A percentile compares a stretch with the other conserved stretches of the same genome.
Conservation (phyloP, 331 rosid species). For the Quercus tomentella region DNA sequence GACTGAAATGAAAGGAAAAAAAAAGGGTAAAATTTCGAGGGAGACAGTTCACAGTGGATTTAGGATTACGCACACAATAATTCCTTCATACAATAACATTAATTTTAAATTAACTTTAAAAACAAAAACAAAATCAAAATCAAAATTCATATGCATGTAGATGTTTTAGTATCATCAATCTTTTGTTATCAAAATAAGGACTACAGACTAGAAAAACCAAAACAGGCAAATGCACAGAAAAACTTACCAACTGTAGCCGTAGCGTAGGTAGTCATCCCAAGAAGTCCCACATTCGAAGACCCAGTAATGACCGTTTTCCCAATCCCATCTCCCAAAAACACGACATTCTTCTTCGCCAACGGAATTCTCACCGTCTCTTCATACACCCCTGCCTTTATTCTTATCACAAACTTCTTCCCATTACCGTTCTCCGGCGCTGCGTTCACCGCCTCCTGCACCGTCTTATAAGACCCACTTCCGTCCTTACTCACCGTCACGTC, state of each 20-base stretch:
- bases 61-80: too few relatives aligned
- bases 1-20: too few relatives aligned
- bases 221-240: too few relatives aligned
- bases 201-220: too few relatives aligned
- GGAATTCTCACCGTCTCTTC: constrained; percentile 76
- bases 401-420: constrained; percentile 50
- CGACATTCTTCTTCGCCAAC: constrained; percentile 60
- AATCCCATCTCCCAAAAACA: constrained; percentile 75
- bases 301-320: constrained; percentile 82
- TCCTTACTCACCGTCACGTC: constrained; percentile 68
- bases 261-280: constrained; percentile 51
- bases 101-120: too few relatives aligned
- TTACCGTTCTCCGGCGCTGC: constrained; percentile 48
- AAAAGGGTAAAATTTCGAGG: too few relatives aligned
- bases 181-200: too few relatives aligned
- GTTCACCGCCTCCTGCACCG: constrained; percentile 78
- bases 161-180: too few relatives aligned
- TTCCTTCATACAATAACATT: too few relatives aligned
- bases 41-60: too few relatives aligned
- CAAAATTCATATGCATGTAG: too few relatives aligned
- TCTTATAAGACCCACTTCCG: constrained; percentile 34
- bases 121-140: too few relatives aligned
- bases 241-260: constrained; percentile 78
- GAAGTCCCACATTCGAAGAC: constrained; percentile 47
- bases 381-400: constrained; percentile 68